Percentiles rank a stretch among this genome's conserved stretches.
Evolutionary conservation across 2,329 filamentous ascomycete species (phyloP).

Genomic region (Chaetomiaceae sp.): DNA sequence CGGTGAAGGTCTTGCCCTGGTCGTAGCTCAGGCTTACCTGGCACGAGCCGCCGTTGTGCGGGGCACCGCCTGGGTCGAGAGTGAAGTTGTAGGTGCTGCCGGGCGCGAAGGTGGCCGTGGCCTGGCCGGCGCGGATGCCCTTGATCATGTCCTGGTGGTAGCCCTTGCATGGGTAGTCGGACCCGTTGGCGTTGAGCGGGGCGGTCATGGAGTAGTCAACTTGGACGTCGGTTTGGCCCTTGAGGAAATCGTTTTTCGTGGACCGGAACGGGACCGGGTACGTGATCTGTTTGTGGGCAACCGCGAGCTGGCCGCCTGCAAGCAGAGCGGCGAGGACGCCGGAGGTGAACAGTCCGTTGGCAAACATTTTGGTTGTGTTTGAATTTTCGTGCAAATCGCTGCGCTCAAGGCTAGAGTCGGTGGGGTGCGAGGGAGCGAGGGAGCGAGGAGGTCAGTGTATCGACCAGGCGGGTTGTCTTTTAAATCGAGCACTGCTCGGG

Average conservation of each 20-base stretch:
- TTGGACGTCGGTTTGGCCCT: slow-evolving; percentile 35
- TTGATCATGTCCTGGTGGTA: slow-evolving; percentile 43
- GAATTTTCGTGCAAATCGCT: too few relatives aligned
- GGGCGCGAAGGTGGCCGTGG: slow-evolving; percentile 55
- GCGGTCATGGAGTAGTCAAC: slow-evolving; percentile 68
- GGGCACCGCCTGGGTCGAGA: slow-evolving; percentile 55
- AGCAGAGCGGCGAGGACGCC: slow-evolving; percentile 38
- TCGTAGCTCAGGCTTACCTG: slow-evolving; percentile 72
- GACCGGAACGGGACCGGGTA: slow-evolving; percentile 47
- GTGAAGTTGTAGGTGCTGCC: slow-evolving; percentile 59
- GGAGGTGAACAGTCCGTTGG: slow-evolving; percentile 35
- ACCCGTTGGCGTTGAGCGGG: slow-evolving; percentile 54
- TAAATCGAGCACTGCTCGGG: slow-evolving; percentile 18
- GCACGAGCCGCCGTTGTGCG: slow-evolving; percentile 67
- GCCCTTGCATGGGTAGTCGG: slow-evolving; percentile 73
- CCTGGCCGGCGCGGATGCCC: slow-evolving; percentile 43
- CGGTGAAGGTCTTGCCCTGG: slow-evolving; percentile 61
- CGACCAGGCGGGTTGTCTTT: slow-evolving; percentile 11
- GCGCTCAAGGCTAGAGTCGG: too few relatives aligned
- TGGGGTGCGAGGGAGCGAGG: too few relatives aligned
- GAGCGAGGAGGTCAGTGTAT: slow-evolving; percentile 13
- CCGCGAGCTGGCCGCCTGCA: slow-evolving; percentile 30
- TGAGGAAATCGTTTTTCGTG: slow-evolving; percentile 47
- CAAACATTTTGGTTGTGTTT: slow-evolving; percentile 35
- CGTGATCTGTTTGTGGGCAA: slow-evolving; percentile 53